Evolutionary conservation across 2,329 filamentous ascomycete species (phyloP).

Genomic region (Fusarium mundagurra): DNA sequence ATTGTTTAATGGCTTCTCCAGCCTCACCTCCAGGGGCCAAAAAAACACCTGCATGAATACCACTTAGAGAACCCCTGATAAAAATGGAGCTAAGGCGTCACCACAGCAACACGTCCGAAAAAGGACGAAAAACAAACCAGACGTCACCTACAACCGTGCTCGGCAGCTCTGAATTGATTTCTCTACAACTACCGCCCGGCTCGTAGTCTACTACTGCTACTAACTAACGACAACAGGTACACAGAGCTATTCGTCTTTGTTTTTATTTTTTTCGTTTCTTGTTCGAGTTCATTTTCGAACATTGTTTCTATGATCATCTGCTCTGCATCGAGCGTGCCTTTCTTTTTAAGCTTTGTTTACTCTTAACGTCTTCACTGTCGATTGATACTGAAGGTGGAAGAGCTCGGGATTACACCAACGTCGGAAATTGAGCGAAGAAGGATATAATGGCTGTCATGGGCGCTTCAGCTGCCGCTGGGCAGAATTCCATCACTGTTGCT

Average conservation of each 20-base stretch:
- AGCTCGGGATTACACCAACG: neutral
- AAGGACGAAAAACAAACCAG: slow-evolving; percentile 35
- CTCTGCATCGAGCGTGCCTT: slow-evolving; percentile 23
- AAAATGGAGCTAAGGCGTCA: slow-evolving; percentile 16
- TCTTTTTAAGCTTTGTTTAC: slow-evolving; percentile 37
- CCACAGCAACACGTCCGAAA: slow-evolving; percentile 37
- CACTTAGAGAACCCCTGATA: slow-evolving; percentile 14
- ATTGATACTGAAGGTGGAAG: neutral
- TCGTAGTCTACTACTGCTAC: neutral
- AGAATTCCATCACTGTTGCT: slow-evolving; percentile 68
- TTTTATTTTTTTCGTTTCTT: neutral
- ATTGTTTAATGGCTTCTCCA: neutral
- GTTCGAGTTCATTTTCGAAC: slow-evolving; percentile 27
- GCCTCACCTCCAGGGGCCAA: slow-evolving; percentile 5
- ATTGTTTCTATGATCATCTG: slow-evolving; percentile 36
- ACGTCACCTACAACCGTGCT: slow-evolving; percentile 40
- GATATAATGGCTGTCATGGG: slow-evolving; percentile 38
- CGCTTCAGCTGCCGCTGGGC: slow-evolving; percentile 40
- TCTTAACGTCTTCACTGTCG: slow-evolving; percentile 6
- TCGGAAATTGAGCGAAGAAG: neutral
- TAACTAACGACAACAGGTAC: slow-evolving; percentile 28
- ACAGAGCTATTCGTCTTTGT: slow-evolving; percentile 43
- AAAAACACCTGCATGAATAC: neutral
- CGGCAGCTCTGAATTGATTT: slow-evolving; percentile 20
- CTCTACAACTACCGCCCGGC: slow-evolving; percentile 5